phyloP scores from a whole-genome alignment of 495 filamentous ascomycete species.

The Xylaria bambusicola region DNA sequence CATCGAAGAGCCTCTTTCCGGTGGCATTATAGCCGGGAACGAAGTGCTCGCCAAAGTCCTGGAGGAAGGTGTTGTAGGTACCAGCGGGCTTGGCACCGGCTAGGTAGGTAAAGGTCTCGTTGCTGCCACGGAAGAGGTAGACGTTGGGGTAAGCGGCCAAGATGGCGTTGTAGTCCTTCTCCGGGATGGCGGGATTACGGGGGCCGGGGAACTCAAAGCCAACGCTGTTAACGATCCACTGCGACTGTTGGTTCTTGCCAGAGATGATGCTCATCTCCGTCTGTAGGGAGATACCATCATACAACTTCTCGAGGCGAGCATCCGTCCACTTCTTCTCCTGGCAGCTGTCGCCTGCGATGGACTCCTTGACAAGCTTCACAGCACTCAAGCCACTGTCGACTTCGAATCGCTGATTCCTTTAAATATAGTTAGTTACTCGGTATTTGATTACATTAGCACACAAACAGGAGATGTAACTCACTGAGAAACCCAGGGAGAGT shows the following conservation, averaged over 20 bases:
- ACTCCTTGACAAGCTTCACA: slow-evolving; percentile 33
- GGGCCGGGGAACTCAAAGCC: slow-evolving; percentile 43
- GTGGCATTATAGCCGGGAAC: slow-evolving; percentile 11
- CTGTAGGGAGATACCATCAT: slow-evolving; percentile 46
- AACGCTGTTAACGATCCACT: slow-evolving; percentile 35
- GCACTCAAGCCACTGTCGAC: slow-evolving; percentile 43
- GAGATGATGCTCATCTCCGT: slow-evolving; percentile 36
- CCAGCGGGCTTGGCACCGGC: slow-evolving; percentile 25
- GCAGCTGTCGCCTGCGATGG: slow-evolving; percentile 28
- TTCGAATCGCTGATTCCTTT: slow-evolving; percentile 36
- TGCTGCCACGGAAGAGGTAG: slow-evolving; percentile 30
- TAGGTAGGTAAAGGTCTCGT: slow-evolving; percentile 27
- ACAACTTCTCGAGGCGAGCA: slow-evolving; percentile 44
- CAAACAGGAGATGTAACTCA: neutral
- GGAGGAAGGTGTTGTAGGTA: slow-evolving; percentile 16
- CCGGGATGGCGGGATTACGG: slow-evolving; percentile 29
- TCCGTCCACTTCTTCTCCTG: slow-evolving; percentile 33
- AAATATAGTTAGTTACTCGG: slow-evolving; percentile 33
- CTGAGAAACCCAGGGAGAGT: slow-evolving; percentile 13
- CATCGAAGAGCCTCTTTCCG: slow-evolving; percentile 9
- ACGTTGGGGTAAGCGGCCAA: slow-evolving; percentile 41
- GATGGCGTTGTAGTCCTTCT: slow-evolving; percentile 33
- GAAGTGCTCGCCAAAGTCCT: slow-evolving; percentile 10
- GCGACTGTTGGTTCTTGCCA: slow-evolving; percentile 38
- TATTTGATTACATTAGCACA: neutral